Conservation (phyloP, 495 filamentous ascomycete genomes). For the Evansstolkia leycettana region DNA sequence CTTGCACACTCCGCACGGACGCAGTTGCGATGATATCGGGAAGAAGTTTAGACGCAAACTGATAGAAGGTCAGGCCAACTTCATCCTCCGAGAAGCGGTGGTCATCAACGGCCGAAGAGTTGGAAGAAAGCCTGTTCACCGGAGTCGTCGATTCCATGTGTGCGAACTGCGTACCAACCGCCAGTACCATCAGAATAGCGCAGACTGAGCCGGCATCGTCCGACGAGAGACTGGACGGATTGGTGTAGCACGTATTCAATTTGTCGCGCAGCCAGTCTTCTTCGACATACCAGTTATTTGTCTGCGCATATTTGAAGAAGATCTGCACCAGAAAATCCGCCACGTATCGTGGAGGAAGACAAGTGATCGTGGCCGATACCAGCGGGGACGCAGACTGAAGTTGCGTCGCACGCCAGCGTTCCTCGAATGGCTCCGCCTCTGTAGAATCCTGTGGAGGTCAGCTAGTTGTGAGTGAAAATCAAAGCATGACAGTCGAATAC, state of each 20-base stretch:
- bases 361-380: constrained; percentile 28
- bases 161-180: constrained; percentile 42
- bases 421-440: constrained; percentile 32
- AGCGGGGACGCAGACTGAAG: constrained; percentile 32
- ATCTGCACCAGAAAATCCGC: constrained; percentile 38
- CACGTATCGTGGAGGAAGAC: constrained; percentile 38
- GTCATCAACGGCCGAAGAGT: constrained; percentile 18
- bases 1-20: constrained; percentile 39
- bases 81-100: constrained; percentile 39
- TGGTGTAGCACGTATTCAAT: constrained; percentile 31
- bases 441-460: constrained; percentile 19
- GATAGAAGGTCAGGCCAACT: constrained; percentile 40
- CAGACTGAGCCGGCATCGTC: constrained; percentile 35
- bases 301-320: constrained; percentile 42
- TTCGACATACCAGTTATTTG: constrained; percentile 40
- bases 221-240: constrained; percentile 27
- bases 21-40: constrained; percentile 43
- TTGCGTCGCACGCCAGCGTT: constrained; percentile 37
- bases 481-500: constrained; percentile 11
- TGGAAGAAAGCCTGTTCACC: constrained; percentile 22
- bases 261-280: constrained; percentile 36
- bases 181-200: constrained; percentile 37
- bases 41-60: constrained; percentile 35
- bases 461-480: constrained; percentile 4
- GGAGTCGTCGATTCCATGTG: constrained; percentile 37